Conservation (phyloP, 805 yeast genomes). For the Tetrapisispora fleetii region DNA sequence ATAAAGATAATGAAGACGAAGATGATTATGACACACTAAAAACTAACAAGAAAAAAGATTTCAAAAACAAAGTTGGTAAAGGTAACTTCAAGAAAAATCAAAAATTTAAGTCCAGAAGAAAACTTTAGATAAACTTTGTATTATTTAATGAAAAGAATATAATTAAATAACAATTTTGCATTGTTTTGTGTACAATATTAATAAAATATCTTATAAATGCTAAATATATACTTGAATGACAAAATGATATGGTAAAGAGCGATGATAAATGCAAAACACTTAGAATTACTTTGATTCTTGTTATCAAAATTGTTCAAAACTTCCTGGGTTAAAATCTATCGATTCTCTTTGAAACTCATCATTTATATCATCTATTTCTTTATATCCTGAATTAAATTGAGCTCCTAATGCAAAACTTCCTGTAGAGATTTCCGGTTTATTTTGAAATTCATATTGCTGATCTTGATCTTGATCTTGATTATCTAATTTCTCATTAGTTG, state of each 20-base stretch:
- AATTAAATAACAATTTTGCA: neutral
- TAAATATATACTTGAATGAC: neutral
- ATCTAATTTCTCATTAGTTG: constrained; percentile 4
- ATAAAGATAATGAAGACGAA: constrained; percentile 41
- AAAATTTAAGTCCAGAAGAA: constrained; percentile 25
- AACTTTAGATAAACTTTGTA: constrained; percentile 7
- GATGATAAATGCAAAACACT: neutral
- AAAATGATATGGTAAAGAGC: neutral
- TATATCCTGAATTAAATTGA: constrained; percentile 16
- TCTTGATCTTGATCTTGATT: neutral
- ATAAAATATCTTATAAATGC: constrained; percentile 1
- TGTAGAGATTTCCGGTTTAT: neutral
- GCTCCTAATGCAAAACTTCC: constrained; percentile 6
- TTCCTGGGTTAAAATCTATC: constrained; percentile 16
- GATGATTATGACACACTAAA: constrained; percentile 45
- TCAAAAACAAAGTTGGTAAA: constrained; percentile 21
- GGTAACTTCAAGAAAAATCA: constrained; percentile 15
- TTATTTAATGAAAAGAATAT: neutral
- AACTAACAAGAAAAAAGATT: constrained; percentile 9
- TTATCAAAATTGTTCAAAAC: constrained; percentile 3
- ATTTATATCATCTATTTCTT: constrained; percentile 26
- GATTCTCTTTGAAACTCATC: constrained; percentile 28
- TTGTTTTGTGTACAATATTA: neutral
- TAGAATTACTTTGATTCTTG: neutral
- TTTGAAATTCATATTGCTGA: neutral